Base-by-base conservation (phyloP, 352 stramenopile genomes). In the Phytophthora palmivora region DNA sequence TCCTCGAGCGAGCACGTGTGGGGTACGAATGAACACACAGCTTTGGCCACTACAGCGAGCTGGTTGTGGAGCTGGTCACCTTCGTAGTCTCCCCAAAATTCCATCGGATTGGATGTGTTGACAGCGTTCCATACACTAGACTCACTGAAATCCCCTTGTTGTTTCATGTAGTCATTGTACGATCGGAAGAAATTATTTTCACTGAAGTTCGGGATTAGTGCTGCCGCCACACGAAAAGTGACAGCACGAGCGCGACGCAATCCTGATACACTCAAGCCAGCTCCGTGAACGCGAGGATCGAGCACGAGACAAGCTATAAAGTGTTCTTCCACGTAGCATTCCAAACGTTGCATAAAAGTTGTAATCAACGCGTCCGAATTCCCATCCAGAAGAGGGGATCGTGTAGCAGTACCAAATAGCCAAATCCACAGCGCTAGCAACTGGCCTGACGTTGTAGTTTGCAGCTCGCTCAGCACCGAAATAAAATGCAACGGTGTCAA, bases 151-250 rank as follows among this genome's bases (percentile, higher is more conserved):
- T 74, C 67, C 14, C 62, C 71, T 38, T 76, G 58, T 44, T 72
- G 43, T 53, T 79, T 79, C 63, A 75, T 63, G 37, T 72, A 79
- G 42, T 79, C 71, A 42, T 77, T 79, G 60, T 75, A 79, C 39
- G 71, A 76, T 9, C 67, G 71, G 26, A 79, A 57, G 26, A 79
- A 79, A 33, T 65, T 70, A 15, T 62, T 72, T 28, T 79, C 71
- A 33, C 76, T 61, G 11, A 79, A 58, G 4, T 42, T 18, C 2
- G 67, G 63, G 22, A 76, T 18, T 14, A 76, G 38, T 15, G 50
- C 10, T 10, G 28, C 37, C 6, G 67, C 71, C 33, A 79, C 49
- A 41, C 67, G 58, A 44, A 79, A 50, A 8, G 67, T 48, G 6
- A 79, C 49, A 16, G 63, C 67, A 1, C 67, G 67, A 54, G 67